Conservation (phyloP, 2,329 filamentous ascomycete species). For the Sclerotinia borealis region DNA sequence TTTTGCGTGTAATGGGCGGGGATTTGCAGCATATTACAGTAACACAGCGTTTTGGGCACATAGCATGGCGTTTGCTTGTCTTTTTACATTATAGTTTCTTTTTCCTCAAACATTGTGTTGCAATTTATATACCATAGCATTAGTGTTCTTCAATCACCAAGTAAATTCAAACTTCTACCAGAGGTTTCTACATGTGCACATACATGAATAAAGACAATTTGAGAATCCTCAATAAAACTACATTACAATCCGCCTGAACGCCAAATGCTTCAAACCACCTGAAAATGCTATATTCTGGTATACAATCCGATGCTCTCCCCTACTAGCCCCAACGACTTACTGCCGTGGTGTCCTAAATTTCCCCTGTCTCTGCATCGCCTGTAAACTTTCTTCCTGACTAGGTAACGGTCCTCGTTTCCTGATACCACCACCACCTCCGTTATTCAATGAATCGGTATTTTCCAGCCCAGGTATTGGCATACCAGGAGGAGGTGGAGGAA, state of each 20-base stretch:
- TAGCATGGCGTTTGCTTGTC: slow-evolving; percentile 16
- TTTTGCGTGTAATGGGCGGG: slow-evolving; percentile 15
- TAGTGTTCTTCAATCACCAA: slow-evolving; percentile 10
- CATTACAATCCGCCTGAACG: neutral
- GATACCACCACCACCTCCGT: slow-evolving; percentile 36
- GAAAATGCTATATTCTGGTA: slow-evolving; percentile 9
- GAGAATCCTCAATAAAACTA: neutral
- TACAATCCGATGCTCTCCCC: neutral
- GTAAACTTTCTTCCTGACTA: slow-evolving; percentile 76
- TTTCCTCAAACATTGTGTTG: neutral
- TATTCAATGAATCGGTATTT: slow-evolving; percentile 4
- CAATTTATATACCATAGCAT: slow-evolving; percentile 14
- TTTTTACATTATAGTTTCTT: neutral
- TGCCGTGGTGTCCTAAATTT: slow-evolving; percentile 47
- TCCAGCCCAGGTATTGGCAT: slow-evolving; percentile 31
- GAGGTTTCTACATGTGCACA: neutral
- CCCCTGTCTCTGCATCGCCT: slow-evolving; percentile 65
- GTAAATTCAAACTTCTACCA: neutral
- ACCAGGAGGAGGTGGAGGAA: slow-evolving; percentile 36
- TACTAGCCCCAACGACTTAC: neutral
- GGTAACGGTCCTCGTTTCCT: slow-evolving; percentile 66
- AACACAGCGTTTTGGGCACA: neutral
- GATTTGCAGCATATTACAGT: slow-evolving; percentile 14
- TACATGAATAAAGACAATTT: neutral
- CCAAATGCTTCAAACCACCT: neutral